Evolutionary conservation across 2,329 filamentous ascomycete genomes (phyloP).

Genomic region (Rhynchosporium agropyri): DNA sequence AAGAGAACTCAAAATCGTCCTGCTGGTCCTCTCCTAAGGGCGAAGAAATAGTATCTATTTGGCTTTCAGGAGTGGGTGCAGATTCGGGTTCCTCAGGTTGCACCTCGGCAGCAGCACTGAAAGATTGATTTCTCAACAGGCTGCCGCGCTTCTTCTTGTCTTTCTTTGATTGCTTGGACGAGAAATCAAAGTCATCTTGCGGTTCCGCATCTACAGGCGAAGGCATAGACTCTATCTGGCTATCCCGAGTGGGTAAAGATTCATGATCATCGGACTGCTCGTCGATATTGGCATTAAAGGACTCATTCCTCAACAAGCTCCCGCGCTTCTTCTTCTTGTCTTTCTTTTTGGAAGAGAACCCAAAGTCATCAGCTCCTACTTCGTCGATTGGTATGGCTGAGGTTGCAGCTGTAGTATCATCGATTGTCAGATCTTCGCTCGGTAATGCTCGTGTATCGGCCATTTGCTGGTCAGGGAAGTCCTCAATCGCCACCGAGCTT

Average conservation of each 20-base stretch:
- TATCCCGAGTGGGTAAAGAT: constrained; percentile 7
- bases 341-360: constrained; percentile 24
- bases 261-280: background rate
- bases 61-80: no score
- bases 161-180: background rate
- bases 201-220: constrained; percentile 9
- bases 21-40: no score
- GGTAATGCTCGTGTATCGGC: background rate
- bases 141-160: no score
- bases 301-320: constrained; percentile 22
- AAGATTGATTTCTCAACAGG: no score
- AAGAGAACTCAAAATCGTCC: background rate
- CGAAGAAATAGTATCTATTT: no score
- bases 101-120: no score
- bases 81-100: no score
- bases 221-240: background rate
- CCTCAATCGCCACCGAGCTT: constrained; percentile 9
- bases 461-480: background rate
- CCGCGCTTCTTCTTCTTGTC: constrained; percentile 24
- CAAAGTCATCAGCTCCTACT: constrained; percentile 28
- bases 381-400: background rate
- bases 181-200: constrained; percentile 27
- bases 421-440: background rate
- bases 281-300: constrained; percentile 22
- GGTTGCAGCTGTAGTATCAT: constrained; percentile 9